phyloP scores from a whole-genome alignment of 2,329 filamentous ascomycete genomes.

The Hirsutella minnesotensis region DNA sequence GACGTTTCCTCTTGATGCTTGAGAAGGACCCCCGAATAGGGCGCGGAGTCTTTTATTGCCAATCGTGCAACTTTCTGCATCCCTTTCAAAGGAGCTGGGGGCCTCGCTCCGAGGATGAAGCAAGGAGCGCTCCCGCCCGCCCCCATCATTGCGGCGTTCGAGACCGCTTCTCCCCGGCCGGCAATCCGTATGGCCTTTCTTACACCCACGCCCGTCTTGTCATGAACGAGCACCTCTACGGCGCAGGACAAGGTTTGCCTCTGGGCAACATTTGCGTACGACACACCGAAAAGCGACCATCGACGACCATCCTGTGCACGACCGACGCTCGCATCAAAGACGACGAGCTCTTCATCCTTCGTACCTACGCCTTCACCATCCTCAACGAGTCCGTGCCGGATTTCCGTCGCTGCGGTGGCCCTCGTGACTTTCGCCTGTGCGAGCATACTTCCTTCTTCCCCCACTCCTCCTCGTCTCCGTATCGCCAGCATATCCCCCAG shows the following conservation, averaged over 20 bases:
- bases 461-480: conserved; percentile 4
- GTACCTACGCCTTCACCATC: conserved; percentile 9
- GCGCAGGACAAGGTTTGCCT: conserved; percentile 8
- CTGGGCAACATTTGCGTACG: conserved; percentile 7
- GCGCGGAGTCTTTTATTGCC: conserved; percentile 9
- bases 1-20: conserved; percentile 6
- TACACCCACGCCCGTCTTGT: conserved; percentile 10
- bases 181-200: conserved; percentile 9
- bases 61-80: conserved; percentile 9
- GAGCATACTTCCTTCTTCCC: conserved; percentile 11
- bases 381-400: conserved; percentile 1
- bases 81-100: conserved; percentile 6
- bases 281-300: conserved; percentile 6
- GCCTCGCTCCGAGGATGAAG: conserved; percentile 1
- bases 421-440: conserved; percentile 12
- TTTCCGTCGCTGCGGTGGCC: conserved; percentile 8
- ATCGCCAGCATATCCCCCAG: conserved; percentile 10
- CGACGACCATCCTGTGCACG: conserved; percentile 6
- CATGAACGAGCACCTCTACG: conserved; percentile 12
- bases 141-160: background rate
- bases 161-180: conserved; percentile 9
- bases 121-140: background rate
- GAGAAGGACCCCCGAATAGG: conserved; percentile 8
- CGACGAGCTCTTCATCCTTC: conserved; percentile 9
- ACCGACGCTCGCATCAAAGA: conserved; percentile 8